phyloP scores from a whole-genome alignment of 2,329 filamentous ascomycete genomes.

The Colletotrichum musicola region DNA sequence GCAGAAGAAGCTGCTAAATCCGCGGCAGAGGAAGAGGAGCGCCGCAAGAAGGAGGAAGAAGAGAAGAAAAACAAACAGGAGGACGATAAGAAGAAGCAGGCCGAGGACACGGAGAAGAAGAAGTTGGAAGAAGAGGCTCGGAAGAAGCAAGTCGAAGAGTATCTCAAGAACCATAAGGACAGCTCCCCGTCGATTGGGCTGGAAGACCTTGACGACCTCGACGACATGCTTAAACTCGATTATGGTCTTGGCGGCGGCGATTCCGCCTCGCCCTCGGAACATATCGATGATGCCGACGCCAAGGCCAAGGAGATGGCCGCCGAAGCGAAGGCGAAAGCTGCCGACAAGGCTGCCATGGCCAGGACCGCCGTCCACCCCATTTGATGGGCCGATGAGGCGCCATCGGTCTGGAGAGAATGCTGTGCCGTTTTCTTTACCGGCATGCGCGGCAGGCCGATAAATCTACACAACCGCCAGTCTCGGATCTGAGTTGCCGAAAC shows the following conservation, averaged over 20 bases:
- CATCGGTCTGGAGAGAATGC: background rate
- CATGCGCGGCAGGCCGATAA: background rate
- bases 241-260: slow-evolving; percentile 6
- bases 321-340: slow-evolving; percentile 18
- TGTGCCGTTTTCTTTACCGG: background rate
- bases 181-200: background rate
- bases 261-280: slow-evolving; percentile 1
- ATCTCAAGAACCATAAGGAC: background rate
- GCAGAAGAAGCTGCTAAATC: slow-evolving; percentile 19
- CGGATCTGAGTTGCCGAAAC: background rate
- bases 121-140: background rate
- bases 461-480: background rate
- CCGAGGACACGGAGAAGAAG: background rate
- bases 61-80: slow-evolving; percentile 10
- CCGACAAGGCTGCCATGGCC: background rate
- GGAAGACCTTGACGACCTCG: slow-evolving; percentile 22
- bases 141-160: slow-evolving; percentile 2
- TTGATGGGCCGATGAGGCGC: background rate
- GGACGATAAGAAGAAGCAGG: background rate
- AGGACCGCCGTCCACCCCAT: background rate
- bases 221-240: slow-evolving; percentile 12
- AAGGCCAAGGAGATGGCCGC: slow-evolving; percentile 27
- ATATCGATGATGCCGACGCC: slow-evolving; percentile 26
- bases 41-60: slow-evolving; percentile 25
- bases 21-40: slow-evolving; percentile 11